phyloP scores from a whole-genome alignment of 192 early-diverging fungal genomes.

The Backusella tarrabulga region DNA sequence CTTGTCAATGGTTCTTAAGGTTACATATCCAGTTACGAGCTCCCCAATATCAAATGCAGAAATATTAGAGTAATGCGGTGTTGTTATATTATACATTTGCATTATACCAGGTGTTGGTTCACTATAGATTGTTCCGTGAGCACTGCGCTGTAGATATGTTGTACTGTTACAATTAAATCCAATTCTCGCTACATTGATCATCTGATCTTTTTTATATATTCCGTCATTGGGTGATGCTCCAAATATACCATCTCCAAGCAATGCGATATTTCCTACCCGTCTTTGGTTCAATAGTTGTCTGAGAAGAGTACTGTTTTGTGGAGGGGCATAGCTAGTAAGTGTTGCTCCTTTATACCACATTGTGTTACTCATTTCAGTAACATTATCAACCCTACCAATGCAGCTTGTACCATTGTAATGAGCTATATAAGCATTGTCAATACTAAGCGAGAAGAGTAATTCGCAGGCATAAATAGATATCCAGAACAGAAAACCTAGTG shows the following conservation, averaged over 20 bases:
- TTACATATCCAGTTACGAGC: background rate
- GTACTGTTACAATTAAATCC: background rate
- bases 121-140: background rate
- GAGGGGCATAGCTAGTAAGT: background rate
- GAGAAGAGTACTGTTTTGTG: background rate
- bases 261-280: background rate
- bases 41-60: background rate
- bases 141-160: background rate
- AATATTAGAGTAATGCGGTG: background rate
- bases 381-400: background rate
- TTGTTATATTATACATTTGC: background rate
- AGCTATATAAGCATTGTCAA: background rate
- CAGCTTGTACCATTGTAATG: background rate
- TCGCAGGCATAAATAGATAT: background rate
- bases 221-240: background rate
- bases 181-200: background rate
- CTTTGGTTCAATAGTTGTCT: background rate
- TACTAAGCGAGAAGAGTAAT: background rate
- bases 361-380: background rate
- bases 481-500: background rate
- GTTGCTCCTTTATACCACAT: background rate
- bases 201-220: background rate
- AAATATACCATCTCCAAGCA: background rate
- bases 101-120: background rate
- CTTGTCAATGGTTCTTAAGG: background rate